Base-by-base conservation (phyloP, 805 yeast species). In the Myxozyma mucilagina region DNA sequence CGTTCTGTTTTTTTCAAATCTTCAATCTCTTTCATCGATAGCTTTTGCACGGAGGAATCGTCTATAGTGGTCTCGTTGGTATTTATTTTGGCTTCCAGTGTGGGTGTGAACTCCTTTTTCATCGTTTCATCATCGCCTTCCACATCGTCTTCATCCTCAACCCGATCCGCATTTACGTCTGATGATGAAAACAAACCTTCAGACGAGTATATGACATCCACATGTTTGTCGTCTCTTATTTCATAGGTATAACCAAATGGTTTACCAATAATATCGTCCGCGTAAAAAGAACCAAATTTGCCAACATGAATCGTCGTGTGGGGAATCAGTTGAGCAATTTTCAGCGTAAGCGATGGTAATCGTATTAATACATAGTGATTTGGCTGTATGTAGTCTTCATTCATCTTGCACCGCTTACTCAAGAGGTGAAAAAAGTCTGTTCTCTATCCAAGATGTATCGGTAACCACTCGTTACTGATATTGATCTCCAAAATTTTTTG, bases 231-330 rank as follows among this genome's bases (percentile, higher is more conserved):
- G 47, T 84, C 89, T 34, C 79, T 70, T 47, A 93, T 87, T 70
- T 93, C 97, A 75, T 92, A 94, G 0, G 96, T 84, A 67, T 89
- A 93, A 1, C 98, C 99, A 70, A 83, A 88, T 5, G 91, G 87
- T 68, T 79, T 86, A 2, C 97, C 97, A 44, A 93, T 73, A 11
- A 93, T 80, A 55, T 83, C 87, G 64, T 86, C 84, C 1, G 87
- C 90, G 35, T 80, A 76, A 72, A 94, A 94, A 0, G 87, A 79
- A 18, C 99, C 99, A 74, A 93, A 94, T 72, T 94, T 93, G 1
- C 99, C 99, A 65, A 94, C 79, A 57, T 84, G 83, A 18, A 94
- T 80, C 10, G 81, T 72, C 0, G 86, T 84, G 36, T 82, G 84
- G 3, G 82, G 79, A 53, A 79, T 80, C 61, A 92, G 76, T 67